Evolutionary conservation across 2,329 filamentous ascomycete genomes (phyloP).

Genomic region (Exophiala sideris): DNA sequence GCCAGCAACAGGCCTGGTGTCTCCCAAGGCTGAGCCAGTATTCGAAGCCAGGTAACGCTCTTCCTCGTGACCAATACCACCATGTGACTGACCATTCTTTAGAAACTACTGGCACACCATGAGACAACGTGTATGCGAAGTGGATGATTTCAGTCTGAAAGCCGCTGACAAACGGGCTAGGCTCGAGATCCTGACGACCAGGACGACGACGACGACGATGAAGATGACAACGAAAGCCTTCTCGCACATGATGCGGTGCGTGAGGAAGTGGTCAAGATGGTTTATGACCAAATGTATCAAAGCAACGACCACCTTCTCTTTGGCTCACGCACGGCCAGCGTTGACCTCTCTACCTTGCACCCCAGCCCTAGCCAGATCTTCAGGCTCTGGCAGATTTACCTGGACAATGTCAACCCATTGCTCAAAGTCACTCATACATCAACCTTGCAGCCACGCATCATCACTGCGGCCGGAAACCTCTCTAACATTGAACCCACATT

Average conservation of each 20-base stretch:
- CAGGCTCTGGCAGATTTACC: slow-evolving; percentile 62
- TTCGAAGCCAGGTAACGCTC: slow-evolving; percentile 34
- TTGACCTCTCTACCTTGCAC: slow-evolving; percentile 53
- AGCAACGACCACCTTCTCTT: slow-evolving; percentile 53
- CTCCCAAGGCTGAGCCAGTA: slow-evolving; percentile 30
- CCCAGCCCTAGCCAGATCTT: slow-evolving; percentile 59
- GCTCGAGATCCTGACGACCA: slow-evolving; percentile 5
- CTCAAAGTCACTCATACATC: slow-evolving; percentile 66
- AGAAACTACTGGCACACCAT: slow-evolving; percentile 50
- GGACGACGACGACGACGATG: slow-evolving; percentile 31
- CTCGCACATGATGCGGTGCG: slow-evolving; percentile 35
- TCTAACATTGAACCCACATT: slow-evolving; percentile 54
- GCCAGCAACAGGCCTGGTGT: slow-evolving; percentile 25
- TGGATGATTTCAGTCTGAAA: not conserved
- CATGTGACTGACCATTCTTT: slow-evolving; percentile 26
- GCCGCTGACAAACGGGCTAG: not conserved
- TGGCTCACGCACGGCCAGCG: slow-evolving; percentile 39
- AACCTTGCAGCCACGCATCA: slow-evolving; percentile 60
- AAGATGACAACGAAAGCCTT: slow-evolving; percentile 32
- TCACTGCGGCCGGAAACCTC: slow-evolving; percentile 58
- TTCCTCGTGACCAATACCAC: slow-evolving; percentile 2
- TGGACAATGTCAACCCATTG: slow-evolving; percentile 66
- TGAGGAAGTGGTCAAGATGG: slow-evolving; percentile 40
- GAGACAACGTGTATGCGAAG: slow-evolving; percentile 38
- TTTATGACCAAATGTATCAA: slow-evolving; percentile 45